phyloP scores from a whole-genome alignment of 2,329 filamentous ascomycete species.

The Talaromyces sp. region DNA sequence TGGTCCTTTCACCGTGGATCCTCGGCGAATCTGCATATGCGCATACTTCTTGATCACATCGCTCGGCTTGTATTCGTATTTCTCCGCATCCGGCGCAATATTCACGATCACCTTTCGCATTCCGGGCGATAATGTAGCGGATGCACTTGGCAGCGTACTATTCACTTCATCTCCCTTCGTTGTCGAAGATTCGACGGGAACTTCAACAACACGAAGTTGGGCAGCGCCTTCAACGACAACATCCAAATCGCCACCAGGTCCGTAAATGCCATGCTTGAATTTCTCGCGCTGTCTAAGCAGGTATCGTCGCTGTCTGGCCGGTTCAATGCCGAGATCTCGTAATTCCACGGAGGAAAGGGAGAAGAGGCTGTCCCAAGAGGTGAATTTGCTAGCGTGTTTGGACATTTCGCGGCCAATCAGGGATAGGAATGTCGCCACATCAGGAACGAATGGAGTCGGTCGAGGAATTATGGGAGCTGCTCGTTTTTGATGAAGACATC shows the following conservation, averaged over 20 bases:
- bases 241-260: conserved; percentile 75
- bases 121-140: conserved; percentile 50
- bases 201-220: conserved; percentile 55
- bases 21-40: conserved; percentile 64
- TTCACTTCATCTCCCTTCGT: conserved; percentile 18
- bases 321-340: conserved; percentile 78
- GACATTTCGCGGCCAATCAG: conserved; percentile 84
- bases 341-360: conserved; percentile 71
- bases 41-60: conserved; percentile 50
- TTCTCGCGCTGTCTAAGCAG: conserved; percentile 82
- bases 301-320: conserved; percentile 74
- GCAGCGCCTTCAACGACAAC: conserved; percentile 62
- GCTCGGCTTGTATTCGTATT: conserved; percentile 45
- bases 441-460: conserved; percentile 79
- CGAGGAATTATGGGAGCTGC: conserved; percentile 51
- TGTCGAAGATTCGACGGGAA: conserved; percentile 39
- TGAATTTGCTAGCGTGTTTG: conserved; percentile 78
- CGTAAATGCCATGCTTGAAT: conserved; percentile 71
- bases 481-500: conserved; percentile 41
- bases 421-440: conserved; percentile 78
- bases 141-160: conserved; percentile 35
- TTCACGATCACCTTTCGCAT: conserved; percentile 59
- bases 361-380: conserved; percentile 87
- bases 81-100: conserved; percentile 51
- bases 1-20: conserved; percentile 67